phyloP scores from a whole-genome alignment of 345 rosid species.

The Cochlearia excelsa region DNA sequence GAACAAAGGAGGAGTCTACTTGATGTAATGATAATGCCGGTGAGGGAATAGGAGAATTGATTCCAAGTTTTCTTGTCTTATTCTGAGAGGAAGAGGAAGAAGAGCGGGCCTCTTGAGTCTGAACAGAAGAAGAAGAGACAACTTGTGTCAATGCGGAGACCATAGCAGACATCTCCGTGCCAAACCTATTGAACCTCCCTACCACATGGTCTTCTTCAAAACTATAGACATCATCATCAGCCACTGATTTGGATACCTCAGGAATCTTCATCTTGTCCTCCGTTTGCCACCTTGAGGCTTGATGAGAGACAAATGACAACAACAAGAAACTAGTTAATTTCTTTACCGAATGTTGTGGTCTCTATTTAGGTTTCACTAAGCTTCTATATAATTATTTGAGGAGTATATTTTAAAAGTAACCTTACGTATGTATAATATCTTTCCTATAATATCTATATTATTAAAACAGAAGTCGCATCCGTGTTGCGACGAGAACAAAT shows the following conservation, averaged over 20 bases:
- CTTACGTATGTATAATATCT: no score
- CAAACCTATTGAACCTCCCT: slow-evolving; percentile 30
- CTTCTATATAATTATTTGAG: no score
- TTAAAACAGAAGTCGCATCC: no score
- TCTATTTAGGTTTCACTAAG: background rate
- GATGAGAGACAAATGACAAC: slow-evolving; percentile 22
- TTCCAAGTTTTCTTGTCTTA: slow-evolving; percentile 42
- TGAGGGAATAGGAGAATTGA: background rate
- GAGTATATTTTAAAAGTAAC: no score
- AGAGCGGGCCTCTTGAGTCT: slow-evolving; percentile 3
- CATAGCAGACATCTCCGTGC: slow-evolving; percentile 66
- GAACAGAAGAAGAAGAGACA: slow-evolving; percentile 29
- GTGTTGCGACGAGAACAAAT: no score
- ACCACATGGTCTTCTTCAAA: slow-evolving; percentile 23
- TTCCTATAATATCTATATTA: no score
- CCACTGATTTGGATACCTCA: slow-evolving; percentile 11
- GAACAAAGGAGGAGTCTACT: slow-evolving; percentile 39
- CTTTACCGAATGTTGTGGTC: background rate
- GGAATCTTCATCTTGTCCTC: slow-evolving; percentile 26
- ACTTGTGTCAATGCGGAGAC: slow-evolving; percentile 72
- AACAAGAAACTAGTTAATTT: slow-evolving; percentile 8
- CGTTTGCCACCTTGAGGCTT: slow-evolving; percentile 44
- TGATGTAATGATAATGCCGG: background rate
- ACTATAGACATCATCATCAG: slow-evolving; percentile 13
- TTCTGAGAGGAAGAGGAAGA: slow-evolving; percentile 39